Conservation (phyloP, 2,329 filamentous ascomycete genomes). For the Phaeosphaeria sp. region DNA sequence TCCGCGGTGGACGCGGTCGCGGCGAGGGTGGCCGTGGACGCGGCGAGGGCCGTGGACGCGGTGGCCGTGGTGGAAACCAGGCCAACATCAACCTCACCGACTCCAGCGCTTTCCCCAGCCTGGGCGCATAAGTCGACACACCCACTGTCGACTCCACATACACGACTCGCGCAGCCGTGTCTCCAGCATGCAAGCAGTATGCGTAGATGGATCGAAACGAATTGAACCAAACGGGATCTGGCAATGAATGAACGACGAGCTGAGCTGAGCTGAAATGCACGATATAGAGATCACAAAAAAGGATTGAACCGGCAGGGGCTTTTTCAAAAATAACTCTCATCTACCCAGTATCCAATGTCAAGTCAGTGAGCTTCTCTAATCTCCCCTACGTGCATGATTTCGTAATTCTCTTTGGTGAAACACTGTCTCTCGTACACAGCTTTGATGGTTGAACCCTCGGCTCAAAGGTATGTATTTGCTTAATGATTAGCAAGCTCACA, state of each 20-base stretch:
- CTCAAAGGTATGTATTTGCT: no score
- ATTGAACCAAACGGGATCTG: slow-evolving; percentile 1
- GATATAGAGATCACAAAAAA: slow-evolving; percentile 8
- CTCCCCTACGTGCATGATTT: background rate
- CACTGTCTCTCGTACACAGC: no score
- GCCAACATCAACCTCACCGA: slow-evolving; percentile 58
- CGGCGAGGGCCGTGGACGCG: slow-evolving; percentile 56
- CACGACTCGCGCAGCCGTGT: slow-evolving; percentile 18
- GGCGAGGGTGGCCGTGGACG: slow-evolving; percentile 52
- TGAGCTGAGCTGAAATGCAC: slow-evolving; percentile 10
- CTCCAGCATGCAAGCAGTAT: background rate
- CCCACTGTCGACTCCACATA: slow-evolving; percentile 22
- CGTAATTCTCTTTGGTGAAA: no score
- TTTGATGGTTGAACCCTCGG: no score
- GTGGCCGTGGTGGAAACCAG: slow-evolving; percentile 52
- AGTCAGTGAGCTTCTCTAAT: slow-evolving; percentile 4
- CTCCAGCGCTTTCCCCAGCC: slow-evolving; percentile 60
- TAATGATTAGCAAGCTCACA: no score
- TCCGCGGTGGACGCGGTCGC: slow-evolving; percentile 51
- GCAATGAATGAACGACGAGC: slow-evolving; percentile 4
- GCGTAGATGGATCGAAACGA: slow-evolving; percentile 1
- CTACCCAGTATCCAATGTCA: slow-evolving; percentile 16
- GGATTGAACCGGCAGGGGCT: slow-evolving; percentile 3
- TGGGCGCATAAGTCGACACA: slow-evolving; percentile 52
- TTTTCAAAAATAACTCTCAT: slow-evolving; percentile 20